phyloP scores from a whole-genome alignment of 805 yeast genomes.

The Kregervanrija fluxuum region DNA sequence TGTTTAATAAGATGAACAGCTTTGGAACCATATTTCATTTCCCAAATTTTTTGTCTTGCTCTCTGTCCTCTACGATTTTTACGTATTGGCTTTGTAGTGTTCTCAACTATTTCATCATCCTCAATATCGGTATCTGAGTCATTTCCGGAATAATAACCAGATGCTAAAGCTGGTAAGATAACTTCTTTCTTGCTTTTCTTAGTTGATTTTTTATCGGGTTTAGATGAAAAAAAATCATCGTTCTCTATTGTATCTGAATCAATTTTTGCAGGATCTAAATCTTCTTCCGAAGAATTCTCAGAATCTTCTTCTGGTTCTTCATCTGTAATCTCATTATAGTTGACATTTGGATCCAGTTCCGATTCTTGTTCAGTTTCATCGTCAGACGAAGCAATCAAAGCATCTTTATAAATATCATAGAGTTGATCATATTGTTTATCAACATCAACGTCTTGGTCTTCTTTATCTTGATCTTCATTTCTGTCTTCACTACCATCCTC shows the following conservation, averaged over 20 bases:
- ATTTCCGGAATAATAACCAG: slow-evolving; percentile 83
- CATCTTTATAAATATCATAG: slow-evolving; percentile 19
- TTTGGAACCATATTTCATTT: slow-evolving; percentile 68
- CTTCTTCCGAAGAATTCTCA: neutral
- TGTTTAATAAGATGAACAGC: slow-evolving; percentile 83
- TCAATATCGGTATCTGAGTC: slow-evolving; percentile 46
- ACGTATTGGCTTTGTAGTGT: slow-evolving; percentile 41
- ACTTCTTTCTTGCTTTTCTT: slow-evolving; percentile 24
- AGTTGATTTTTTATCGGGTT: slow-evolving; percentile 19
- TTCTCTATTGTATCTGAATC: slow-evolving; percentile 13
- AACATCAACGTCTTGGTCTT: slow-evolving; percentile 9
- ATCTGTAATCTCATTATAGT: slow-evolving; percentile 60
- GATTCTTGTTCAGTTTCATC: slow-evolving; percentile 31
- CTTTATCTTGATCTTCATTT: slow-evolving; percentile 16
- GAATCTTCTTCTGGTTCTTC: slow-evolving; percentile 43
- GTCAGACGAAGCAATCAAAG: slow-evolving; percentile 38
- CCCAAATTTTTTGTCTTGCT: slow-evolving; percentile 97
- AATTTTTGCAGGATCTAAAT: slow-evolving; percentile 35
- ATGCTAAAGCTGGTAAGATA: slow-evolving; percentile 61
- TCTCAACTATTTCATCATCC: slow-evolving; percentile 45
- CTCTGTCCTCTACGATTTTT: slow-evolving; percentile 95
- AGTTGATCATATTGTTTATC: slow-evolving; percentile 15
- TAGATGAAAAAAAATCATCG: slow-evolving; percentile 36
- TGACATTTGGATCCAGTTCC: slow-evolving; percentile 28
- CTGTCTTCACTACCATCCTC: slow-evolving; percentile 11